A percentile compares a stretch with the other conserved stretches of the same genome.
These are phyloP conservation scores for Diaporthe eres DNA, from an alignment of 2,329 filamentous ascomycete genomes.

Conservation along the genomic window DNA sequence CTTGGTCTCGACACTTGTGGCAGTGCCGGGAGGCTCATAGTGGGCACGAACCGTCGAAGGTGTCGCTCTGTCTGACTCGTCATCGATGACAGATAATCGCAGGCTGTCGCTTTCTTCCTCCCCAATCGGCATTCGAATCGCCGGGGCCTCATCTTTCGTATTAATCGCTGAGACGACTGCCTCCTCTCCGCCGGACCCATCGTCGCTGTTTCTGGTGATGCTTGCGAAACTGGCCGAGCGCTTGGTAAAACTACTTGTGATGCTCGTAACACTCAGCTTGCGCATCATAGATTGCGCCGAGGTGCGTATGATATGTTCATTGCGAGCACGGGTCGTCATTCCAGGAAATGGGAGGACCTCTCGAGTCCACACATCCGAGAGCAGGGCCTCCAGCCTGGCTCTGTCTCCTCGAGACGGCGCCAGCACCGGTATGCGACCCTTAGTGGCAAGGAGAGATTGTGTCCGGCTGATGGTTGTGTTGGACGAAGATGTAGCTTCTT, in stretches of 20 bases:
- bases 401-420: constrained; percentile 82
- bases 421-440: constrained; percentile 76
- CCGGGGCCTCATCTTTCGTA: neutral
- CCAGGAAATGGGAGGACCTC: constrained; percentile 87
- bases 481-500: constrained; percentile 63
- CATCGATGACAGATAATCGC: constrained; percentile 34
- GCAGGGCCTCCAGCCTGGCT: constrained; percentile 79
- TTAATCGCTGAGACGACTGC: neutral
- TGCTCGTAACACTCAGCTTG: constrained; percentile 86
- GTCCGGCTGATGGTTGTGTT: constrained; percentile 78
- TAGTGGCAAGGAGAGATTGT: constrained; percentile 82
- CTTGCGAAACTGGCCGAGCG: constrained; percentile 72
- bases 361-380: constrained; percentile 87
- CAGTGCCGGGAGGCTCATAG: neutral
- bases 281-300: constrained; percentile 91
- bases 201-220: constrained; percentile 50
- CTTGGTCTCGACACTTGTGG: neutral
- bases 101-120: neutral
- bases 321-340: constrained; percentile 75
- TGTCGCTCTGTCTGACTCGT: constrained; percentile 35
- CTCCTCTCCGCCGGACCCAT: constrained; percentile 45
- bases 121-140: neutral
- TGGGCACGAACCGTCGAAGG: constrained; percentile 22
- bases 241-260: constrained; percentile 82
- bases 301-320: constrained; percentile 80